Percentiles rank a stretch among this genome's conserved stretches.
phyloP scores from a whole-genome alignment of 305 asterid genomes.

The Petunia hybrid region DNA sequence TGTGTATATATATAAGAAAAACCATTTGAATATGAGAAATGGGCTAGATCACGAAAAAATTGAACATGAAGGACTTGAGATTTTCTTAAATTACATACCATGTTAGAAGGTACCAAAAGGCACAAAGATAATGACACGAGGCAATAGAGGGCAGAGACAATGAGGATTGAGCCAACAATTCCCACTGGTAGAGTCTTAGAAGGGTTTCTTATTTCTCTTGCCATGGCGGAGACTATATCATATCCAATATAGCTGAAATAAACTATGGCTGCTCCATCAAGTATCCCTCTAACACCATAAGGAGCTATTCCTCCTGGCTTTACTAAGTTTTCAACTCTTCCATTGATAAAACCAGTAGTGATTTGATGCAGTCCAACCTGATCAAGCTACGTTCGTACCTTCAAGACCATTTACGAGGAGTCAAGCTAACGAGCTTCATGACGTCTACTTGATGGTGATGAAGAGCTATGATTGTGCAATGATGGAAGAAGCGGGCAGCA shows the following conservation, averaged over 20 bases:
- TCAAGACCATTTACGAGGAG: no score
- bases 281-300: constrained; percentile 44
- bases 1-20: no score
- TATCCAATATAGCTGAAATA: constrained; percentile 54
- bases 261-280: constrained; percentile 53
- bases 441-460: no score
- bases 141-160: constrained; percentile 51
- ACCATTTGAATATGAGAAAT: no score
- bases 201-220: constrained; percentile 54
- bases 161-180: constrained; percentile 51
- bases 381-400: no score
- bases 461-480: no score
- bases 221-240: constrained; percentile 57
- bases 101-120: constrained; percentile 45
- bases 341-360: constrained; percentile 49
- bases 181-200: constrained; percentile 48
- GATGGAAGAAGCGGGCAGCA: no score
- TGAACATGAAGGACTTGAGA: not conserved
- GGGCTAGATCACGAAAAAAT: no score
- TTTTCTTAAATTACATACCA: constrained; percentile 34
- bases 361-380: no score
- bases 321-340: constrained; percentile 40
- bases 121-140: constrained; percentile 51
- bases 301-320: constrained; percentile 50
- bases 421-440: no score